These are phyloP conservation scores for Pelargonium exstipulatum DNA, from an alignment of 441 rosid genomes.

Conservation along the genomic window DNA sequence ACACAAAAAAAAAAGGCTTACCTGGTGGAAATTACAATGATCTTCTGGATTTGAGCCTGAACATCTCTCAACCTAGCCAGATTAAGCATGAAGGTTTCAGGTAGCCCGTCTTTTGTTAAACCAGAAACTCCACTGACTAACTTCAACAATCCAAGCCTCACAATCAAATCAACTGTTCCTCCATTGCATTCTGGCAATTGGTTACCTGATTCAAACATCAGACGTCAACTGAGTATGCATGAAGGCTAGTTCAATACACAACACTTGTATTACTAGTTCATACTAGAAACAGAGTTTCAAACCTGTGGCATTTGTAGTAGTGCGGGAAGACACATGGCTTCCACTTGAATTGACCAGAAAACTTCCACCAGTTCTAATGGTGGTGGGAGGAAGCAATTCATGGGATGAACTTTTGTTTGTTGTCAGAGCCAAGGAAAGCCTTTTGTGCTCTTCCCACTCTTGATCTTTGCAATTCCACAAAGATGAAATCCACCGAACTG, in stretches of 20 bases:
- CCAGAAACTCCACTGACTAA: conserved; percentile 57
- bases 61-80: conserved; percentile 58
- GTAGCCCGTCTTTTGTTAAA: conserved; percentile 44
- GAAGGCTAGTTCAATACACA: no score
- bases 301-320: conserved; percentile 38
- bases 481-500: conserved; percentile 60
- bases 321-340: conserved; percentile 20
- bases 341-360: conserved; percentile 28
- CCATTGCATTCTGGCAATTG: conserved; percentile 62
- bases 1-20: conserved; percentile 11
- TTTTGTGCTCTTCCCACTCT: conserved; percentile 75
- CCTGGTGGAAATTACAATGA: conserved; percentile 69
- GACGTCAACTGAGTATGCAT: not conserved
- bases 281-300: not conserved
- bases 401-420: conserved; percentile 35
- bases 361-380: conserved; percentile 72
- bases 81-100: conserved; percentile 73
- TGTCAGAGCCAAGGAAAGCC: conserved; percentile 39
- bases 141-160: conserved; percentile 80
- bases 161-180: conserved; percentile 56
- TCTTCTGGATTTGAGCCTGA: conserved; percentile 81
- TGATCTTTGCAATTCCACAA: conserved; percentile 39
- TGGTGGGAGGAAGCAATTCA: conserved; percentile 39
- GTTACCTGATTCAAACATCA: conserved; percentile 30
- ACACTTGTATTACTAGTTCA: no score